Percentiles rank a stretch among this genome's conserved stretches.
phyloP scores from a whole-genome alignment of 1,139 yeast genomes.

The Hanseniaspora gamundiae region DNA sequence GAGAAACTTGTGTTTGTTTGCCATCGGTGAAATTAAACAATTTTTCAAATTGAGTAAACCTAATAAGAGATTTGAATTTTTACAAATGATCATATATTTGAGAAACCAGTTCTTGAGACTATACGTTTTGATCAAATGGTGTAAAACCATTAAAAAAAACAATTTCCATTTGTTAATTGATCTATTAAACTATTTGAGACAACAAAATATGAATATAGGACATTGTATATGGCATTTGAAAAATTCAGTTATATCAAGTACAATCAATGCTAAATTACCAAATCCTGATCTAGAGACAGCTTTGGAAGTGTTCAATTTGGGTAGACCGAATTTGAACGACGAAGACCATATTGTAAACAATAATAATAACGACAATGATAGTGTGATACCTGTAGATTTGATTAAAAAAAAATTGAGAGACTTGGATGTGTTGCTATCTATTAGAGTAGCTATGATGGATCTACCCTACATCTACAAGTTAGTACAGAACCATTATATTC shows the following conservation, averaged over 20 bases:
- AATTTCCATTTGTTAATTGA: conserved; percentile 71
- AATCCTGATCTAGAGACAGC: conserved; percentile 83
- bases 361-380: conserved; percentile 21
- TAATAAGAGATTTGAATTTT: conserved; percentile 50
- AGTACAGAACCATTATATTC: conserved; percentile 41
- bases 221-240: conserved; percentile 53
- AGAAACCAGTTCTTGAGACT: conserved; percentile 76
- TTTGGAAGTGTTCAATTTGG: conserved; percentile 66
- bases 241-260: conserved; percentile 47
- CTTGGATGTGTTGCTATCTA: conserved; percentile 59
- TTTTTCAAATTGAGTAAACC: conserved; percentile 34
- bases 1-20: conserved; percentile 23
- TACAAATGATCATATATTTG: conserved; percentile 54
- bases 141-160: conserved; percentile 43
- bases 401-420: conserved; percentile 54
- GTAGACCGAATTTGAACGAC: conserved; percentile 68
- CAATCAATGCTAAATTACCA: conserved; percentile 77
- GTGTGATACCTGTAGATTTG: conserved; percentile 39
- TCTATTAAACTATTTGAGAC: conserved; percentile 75
- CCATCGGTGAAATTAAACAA: conserved; percentile 24
- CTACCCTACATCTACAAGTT: conserved; percentile 47
- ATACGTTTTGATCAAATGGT: conserved; percentile 83
- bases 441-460: conserved; percentile 59
- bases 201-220: conserved; percentile 56
- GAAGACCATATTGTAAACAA: too few species aligned